Percentiles rank a stretch among this genome's conserved stretches.
Evolutionary conservation across 2,329 filamentous ascomycete species (phyloP).

Genomic region (Chaetomium strumarium): DNA sequence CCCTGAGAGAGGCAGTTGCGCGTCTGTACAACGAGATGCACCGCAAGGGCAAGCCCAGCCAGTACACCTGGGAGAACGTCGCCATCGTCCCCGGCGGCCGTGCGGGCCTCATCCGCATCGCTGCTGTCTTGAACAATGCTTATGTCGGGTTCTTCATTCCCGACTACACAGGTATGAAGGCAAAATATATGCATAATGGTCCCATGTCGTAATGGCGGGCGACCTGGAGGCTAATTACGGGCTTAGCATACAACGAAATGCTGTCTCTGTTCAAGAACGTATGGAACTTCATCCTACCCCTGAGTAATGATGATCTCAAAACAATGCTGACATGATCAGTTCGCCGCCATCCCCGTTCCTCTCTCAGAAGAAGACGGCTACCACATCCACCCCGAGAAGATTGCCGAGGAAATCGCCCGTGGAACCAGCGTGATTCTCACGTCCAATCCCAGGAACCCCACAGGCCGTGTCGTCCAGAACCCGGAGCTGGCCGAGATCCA

Average conservation of each 20-base stretch:
- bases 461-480: conserved; percentile 78
- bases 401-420: conserved; percentile 82
- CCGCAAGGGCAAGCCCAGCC: conserved; percentile 74
- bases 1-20: conserved; percentile 81
- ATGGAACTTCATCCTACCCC: conserved; percentile 25
- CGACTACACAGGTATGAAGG: conserved; percentile 67
- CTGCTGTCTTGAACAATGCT: conserved; percentile 85
- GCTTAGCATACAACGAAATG: conserved; percentile 90
- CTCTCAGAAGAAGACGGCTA: conserved; percentile 81
- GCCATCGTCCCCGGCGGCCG: conserved; percentile 92
- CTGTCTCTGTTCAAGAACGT: conserved; percentile 87
- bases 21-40: conserved; percentile 91
- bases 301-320: neutral
- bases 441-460: conserved; percentile 92
- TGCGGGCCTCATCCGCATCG: conserved; percentile 89
- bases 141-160: conserved; percentile 93
- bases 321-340: conserved; percentile 41
- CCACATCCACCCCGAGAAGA: conserved; percentile 89
- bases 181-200: neutral
- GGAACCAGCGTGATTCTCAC: conserved; percentile 86
- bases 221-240: neutral
- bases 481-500: conserved; percentile 86
- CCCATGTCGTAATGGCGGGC: neutral
- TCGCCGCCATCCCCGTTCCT: conserved; percentile 80
- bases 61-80: conserved; percentile 97